phyloP scores from a whole-genome alignment of 352 stramenopile species.

The Phytophthora pseudosyringae region DNA sequence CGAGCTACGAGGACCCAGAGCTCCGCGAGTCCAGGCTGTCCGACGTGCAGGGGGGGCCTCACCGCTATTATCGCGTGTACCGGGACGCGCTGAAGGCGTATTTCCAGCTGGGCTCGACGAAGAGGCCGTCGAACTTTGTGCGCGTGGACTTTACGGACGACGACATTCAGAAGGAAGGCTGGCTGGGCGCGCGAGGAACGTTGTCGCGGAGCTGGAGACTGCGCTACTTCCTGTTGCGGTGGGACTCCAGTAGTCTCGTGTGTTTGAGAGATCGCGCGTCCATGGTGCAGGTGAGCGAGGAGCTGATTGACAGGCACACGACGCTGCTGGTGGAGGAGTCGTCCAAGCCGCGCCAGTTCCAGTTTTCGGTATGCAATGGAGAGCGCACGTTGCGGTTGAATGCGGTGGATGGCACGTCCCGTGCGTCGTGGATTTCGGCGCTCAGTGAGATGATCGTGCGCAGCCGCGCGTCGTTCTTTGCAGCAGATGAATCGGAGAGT shows the following conservation, averaged over 20 bases:
- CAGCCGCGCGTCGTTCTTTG: slow-evolving; percentile 77
- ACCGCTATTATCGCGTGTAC: slow-evolving; percentile 75
- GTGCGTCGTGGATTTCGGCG: slow-evolving; percentile 72
- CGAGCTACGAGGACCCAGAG: slow-evolving; percentile 9
- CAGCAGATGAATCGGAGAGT: slow-evolving; percentile 73
- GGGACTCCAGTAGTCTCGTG: slow-evolving; percentile 74
- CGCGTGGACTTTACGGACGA: slow-evolving; percentile 74
- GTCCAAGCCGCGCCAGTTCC: slow-evolving; percentile 72
- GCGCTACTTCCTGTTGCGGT: slow-evolving; percentile 78
- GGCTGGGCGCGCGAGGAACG: slow-evolving; percentile 69
- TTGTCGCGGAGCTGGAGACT: slow-evolving; percentile 88
- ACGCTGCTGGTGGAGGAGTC: slow-evolving; percentile 70
- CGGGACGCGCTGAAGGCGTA: slow-evolving; percentile 71
- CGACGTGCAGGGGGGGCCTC: background rate
- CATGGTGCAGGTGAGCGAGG: slow-evolving; percentile 73
- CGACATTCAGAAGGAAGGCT: slow-evolving; percentile 78
- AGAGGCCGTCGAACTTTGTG: slow-evolving; percentile 50
- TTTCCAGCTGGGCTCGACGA: slow-evolving; percentile 57
- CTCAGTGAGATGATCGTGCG: slow-evolving; percentile 86
- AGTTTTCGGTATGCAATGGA: slow-evolving; percentile 83
- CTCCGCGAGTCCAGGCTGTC: slow-evolving; percentile 5
- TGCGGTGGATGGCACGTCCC: slow-evolving; percentile 61
- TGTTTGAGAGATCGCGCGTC: slow-evolving; percentile 78
- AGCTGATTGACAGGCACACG: slow-evolving; percentile 79
- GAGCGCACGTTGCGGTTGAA: slow-evolving; percentile 76